Base-by-base conservation (phyloP, 225 moss, liverwort and hornwort genomes). In the Bryoerythrophyllum caledonicum region DNA sequence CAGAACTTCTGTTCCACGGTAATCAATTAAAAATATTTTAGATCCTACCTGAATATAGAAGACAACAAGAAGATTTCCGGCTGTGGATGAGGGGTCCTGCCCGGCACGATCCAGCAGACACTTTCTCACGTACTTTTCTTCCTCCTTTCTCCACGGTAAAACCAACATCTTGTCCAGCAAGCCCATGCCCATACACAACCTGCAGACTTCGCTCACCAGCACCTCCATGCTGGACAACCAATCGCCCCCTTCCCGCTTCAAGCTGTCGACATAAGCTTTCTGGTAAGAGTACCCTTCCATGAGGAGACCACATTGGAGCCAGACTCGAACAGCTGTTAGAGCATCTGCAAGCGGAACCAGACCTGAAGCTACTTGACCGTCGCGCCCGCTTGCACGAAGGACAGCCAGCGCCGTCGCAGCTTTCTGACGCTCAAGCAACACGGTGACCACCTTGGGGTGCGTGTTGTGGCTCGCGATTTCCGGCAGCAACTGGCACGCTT, bases 111-210 rank as follows among this genome's bases (percentile, higher is more conserved):
- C 95, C 60, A 99, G 79, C 58, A 99, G 82, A 69, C 79, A 89
- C 82, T 91, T 89, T 79, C 85, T 91, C 63, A 99, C 75, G 68
- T 91, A 76, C 70, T 82, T 90, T 62, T 99, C 97, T 82, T 99
- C 97, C 46, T 95, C 94, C 74, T 78, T 89, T 70, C 84, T 83
- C 97, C 97, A 99, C 6, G 97, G 97, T 51, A 99, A 80, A 74
- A 81, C 89, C 78, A 90, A 71, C 89, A 95, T 89, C 72, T 86
- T 87, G 75, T 93, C 94, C 68, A 99, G 70, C 10, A 84, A 67
- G 79, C 70, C 67, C 75, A 70, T 90, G 30, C 75, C 77, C 54
- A 82, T 88, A 73, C 89, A 85, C 51, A 90, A 83, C 88, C 90
- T 93, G 82, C 90, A 99, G 67, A 99, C 72, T 72, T 99, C 97